Base-by-base conservation (phyloP, 1,139 yeast species). In the Hansenula sp. region DNA sequence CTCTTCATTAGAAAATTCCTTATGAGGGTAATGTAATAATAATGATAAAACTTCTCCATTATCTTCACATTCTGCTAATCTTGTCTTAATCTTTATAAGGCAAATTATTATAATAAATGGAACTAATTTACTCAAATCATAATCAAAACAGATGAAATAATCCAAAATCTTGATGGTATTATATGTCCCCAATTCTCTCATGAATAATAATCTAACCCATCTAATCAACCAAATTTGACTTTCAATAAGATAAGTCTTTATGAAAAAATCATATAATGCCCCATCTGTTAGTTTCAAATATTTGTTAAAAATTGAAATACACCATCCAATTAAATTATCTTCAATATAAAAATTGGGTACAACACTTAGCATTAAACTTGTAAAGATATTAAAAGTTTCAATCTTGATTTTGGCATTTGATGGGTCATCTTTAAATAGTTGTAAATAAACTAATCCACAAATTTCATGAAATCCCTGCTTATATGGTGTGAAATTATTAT, bases 381-480 rank as follows among this genome's bases (percentile, higher is more conserved):
- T 59, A 46, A 63, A 65, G 5, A 63, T 55, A 41, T 55, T 52
- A 38, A 62, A 57, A 0, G 62, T 54, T 30, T 61, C 58, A 9
- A 54, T 44, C 44, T 54, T 55, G 33, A 52, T 46, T 28, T 40
- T 42, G 4, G 42, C 41, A 27, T 43, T 44, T 1, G 28, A 15
- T 5, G 52, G 48, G 39, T 72, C 59, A 48, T 77, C 83, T 10
- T 60, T 58, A 48, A 66, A 59, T n/a, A 81, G 49, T 47, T 72
- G 75, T 46, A 78, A 61, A 55, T 73, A 81, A 2, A 84, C 66
- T 46, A 81, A 58, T 1, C 88, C 90, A 49, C 81, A 66, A 13
- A 84, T 67, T 57, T 84, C 91, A 61, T 84, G 91, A 49, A 78
- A 69, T 0, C 91, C 91, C 57, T 84, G 91, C 53, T 77, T 81